Conservation (phyloP, 2,329 filamentous ascomycete genomes). For the Chrysosporium queenslandicum region DNA sequence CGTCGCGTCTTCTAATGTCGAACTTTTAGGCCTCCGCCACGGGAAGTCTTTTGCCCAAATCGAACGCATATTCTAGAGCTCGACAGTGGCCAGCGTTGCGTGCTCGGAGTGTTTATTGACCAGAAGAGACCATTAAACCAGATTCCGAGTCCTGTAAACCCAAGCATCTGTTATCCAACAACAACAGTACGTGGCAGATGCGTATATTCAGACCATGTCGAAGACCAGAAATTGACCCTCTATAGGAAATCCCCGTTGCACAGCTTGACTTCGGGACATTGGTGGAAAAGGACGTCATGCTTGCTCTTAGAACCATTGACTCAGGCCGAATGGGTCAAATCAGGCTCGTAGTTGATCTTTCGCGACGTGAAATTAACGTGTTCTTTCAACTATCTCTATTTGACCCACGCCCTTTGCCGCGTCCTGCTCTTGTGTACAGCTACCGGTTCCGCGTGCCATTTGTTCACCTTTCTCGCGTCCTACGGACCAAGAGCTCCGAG, state of each 20-base stretch:
- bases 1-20: not conserved
- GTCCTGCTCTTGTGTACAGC: slow-evolving; percentile 12
- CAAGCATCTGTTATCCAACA: slow-evolving; percentile 27
- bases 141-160: slow-evolving; percentile 29
- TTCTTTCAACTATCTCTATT: slow-evolving; percentile 34
- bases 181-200: slow-evolving; percentile 26
- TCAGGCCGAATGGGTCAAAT: slow-evolving; percentile 20
- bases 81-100: slow-evolving; percentile 18
- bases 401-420: slow-evolving; percentile 12
- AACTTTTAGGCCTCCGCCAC: slow-evolving; percentile 42
- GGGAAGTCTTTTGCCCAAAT: slow-evolving; percentile 42
- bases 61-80: slow-evolving; percentile 25
- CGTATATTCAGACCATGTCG: not conserved
- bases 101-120: slow-evolving; percentile 24
- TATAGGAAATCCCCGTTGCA: slow-evolving; percentile 35
- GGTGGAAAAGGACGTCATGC: slow-evolving; percentile 46
- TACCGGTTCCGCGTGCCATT: slow-evolving; percentile 41
- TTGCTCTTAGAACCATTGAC: slow-evolving; percentile 45
- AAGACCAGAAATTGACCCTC: not conserved
- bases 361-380: slow-evolving; percentile 36
- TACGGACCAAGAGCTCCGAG: slow-evolving; percentile 25
- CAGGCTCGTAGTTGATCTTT: slow-evolving; percentile 36
- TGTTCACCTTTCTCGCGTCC: slow-evolving; percentile 32
- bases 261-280: slow-evolving; percentile 55
- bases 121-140: slow-evolving; percentile 16